Base-by-base conservation (phyloP, 2,329 filamentous ascomycete genomes). In the Aaosphaeria pasadenensis region DNA sequence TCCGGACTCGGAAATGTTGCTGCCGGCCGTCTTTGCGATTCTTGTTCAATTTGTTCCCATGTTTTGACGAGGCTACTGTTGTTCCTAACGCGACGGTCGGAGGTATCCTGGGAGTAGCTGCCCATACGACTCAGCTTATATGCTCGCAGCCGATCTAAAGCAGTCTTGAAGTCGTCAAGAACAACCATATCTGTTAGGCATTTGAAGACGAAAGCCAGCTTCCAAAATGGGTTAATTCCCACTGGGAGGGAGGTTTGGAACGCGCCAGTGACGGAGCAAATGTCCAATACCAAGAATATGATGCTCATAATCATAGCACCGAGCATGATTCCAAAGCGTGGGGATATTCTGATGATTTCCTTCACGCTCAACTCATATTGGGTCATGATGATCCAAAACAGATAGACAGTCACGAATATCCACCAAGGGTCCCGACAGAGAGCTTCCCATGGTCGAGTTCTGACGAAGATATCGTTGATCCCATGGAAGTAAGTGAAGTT, bases 201-300 rank as follows among this genome's bases (percentile, higher is more conserved):
- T 66, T 86, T 86, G 74, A 85, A 85, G 24, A 85, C 77, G 41
- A 84, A 81, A 0, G 79, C 77, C 7, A 84, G 60, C 74, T 81
- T 84, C 83, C 83, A 86, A 62, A 84, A 86, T 0, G 83, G 83
- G 57, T 86, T 83, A 56, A 86, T 79, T n/a, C 81, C 81, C 6
- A 78, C 78, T 0, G 73, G 68, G 1, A 67, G 49, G 4, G 55
- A 42, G 4, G 64, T 56, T 13, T 58, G 59, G 28, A 83, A 71
- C 0, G 71, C 77, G 4, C 71, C 68, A 0, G 82, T 80, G 1
- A 86, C 83, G 7, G 81, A 79, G 11, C 81, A 72, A 9, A 85
- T 77, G 57, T 87, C 84, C 46, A 85, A 61, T 17, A 85, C 58
- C 46, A 86, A 80, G 60, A 86, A 86, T 29, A 75, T 61, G 39